Evolutionary conservation across 2,329 filamentous ascomycete genomes (phyloP), one percentile per base, ranked within the genome.

Genomic region (Graphilbum fragrans): DNA sequence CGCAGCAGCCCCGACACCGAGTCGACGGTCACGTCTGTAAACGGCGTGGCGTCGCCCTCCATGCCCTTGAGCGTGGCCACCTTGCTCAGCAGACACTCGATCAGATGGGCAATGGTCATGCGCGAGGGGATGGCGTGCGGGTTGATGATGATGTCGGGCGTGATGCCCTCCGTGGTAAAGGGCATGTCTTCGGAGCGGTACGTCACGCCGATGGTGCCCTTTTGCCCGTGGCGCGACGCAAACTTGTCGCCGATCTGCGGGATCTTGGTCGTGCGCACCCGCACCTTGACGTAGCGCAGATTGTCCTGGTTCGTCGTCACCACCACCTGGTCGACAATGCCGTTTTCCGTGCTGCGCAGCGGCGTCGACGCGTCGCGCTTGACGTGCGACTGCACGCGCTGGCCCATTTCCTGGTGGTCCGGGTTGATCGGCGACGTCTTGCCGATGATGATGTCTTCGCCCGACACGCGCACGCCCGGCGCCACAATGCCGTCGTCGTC

Each of bases 71-170:
- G 72, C 3, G 92, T 85, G 2, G 87, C 86, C 29, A 98, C 92
- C 61, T 98, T 98, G 60, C 86, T 94, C 43, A 98, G 75, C 52
- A 96, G 74, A 73, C 92, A 98, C 70, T 98, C 92, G 59, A 98
- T 94, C 76, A 98, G 88, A 72, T 98, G 92, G 54, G 92, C 92
- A 79, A 98, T 98, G 3, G 93, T 98, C 92, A 98, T 98, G 77
- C 92, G 92, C 42, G 92, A 98, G 0, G 92, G 92, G 74, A 98
- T 98, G 58, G 92, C 93, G 72, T 98, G 92, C 1, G 92, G 92
- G 63, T 98, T 98, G 71, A 98, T 96, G 62, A 98, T 98, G 51
- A 98, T 95, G 61, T 98, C 92, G 0, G 92, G 92, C n/a, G 80
- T 82, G 50, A 98, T 77, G 2, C 92, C 93, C 40, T 73, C 69